Conservation (phyloP, 352 stramenopile genomes). For the Globisporangium canariense region DNA sequence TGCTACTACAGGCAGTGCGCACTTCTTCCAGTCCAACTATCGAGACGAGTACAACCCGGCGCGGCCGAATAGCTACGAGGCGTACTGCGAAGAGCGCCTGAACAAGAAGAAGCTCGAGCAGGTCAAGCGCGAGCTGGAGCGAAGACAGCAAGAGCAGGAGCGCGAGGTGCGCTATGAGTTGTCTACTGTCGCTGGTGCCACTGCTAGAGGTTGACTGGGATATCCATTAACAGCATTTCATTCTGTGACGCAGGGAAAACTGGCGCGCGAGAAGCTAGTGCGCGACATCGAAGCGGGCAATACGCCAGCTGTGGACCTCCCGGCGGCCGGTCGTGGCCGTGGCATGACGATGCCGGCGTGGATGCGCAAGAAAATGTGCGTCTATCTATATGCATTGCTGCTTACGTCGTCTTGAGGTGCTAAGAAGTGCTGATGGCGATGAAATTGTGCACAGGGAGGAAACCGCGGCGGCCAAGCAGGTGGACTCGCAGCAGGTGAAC, state of each 20-base stretch:
- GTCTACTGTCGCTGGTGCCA: background rate
- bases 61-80: slow-evolving; percentile 88
- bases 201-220: no score
- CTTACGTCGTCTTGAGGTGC: background rate
- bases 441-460: slow-evolving; percentile 43
- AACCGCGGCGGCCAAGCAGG: slow-evolving; percentile 27
- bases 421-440: background rate
- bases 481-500: background rate
- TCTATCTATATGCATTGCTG: slow-evolving; percentile 5
- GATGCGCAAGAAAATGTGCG: slow-evolving; percentile 91
- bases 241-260: slow-evolving; percentile 37
- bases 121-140: slow-evolving; percentile 77
- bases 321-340: slow-evolving; percentile 61
- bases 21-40: slow-evolving; percentile 77
- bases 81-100: slow-evolving; percentile 76
- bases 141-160: slow-evolving; percentile 72
- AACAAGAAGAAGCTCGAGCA: slow-evolving; percentile 77
- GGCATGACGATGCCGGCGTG: slow-evolving; percentile 91
- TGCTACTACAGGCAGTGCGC: slow-evolving; percentile 9
- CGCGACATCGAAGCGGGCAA: slow-evolving; percentile 70
- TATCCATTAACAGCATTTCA: background rate
- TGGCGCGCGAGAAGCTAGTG: slow-evolving; percentile 63
- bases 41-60: slow-evolving; percentile 86
- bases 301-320: slow-evolving; percentile 47
- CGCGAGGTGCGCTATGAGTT: slow-evolving; percentile 33